Evolutionary conservation across 768 basidiomycete species (phyloP).

Genomic region (Boletus bicolor): DNA sequence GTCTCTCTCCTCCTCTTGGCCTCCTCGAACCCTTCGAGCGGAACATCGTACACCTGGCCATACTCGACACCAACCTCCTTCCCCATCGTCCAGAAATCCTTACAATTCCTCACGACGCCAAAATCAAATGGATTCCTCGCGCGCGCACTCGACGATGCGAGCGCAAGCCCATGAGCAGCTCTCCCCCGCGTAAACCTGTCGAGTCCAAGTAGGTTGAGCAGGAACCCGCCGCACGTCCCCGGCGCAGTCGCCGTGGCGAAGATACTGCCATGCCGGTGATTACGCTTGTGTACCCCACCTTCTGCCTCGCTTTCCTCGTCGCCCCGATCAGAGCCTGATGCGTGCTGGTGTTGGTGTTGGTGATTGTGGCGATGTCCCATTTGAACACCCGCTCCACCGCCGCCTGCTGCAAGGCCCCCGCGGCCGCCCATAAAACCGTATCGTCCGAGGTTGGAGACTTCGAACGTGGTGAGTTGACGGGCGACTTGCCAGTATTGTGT

Average conservation of each 20-base stretch:
- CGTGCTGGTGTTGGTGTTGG: conserved; percentile 20
- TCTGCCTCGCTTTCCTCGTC: conserved; percentile 41
- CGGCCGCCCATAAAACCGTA: conserved; percentile 98
- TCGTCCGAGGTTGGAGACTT: conserved; percentile 91
- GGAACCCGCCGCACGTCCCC: conserved; percentile 49
- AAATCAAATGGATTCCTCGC: conserved; percentile 91
- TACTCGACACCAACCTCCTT: conserved; percentile 88
- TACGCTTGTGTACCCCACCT: conserved; percentile 39
- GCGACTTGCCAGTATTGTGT: conserved; percentile 91
- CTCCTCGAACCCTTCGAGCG: conserved; percentile 77
- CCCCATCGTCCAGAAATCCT: conserved; percentile 92
- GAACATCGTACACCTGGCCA: conserved; percentile 85
- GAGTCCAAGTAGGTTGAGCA: conserved; percentile 88
- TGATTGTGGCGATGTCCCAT: conserved; percentile 70
- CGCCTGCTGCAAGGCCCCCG: conserved; percentile 59
- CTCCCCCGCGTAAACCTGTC: conserved; percentile 92
- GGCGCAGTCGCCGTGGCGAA: conserved; percentile 34
- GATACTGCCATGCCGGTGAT: conserved; percentile 41
- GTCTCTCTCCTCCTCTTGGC: conserved; percentile 58
- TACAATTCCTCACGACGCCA: conserved; percentile 74
- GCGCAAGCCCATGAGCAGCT: conserved; percentile 81
- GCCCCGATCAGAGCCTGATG: conserved; percentile 41
- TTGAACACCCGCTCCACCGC: conserved; percentile 57
- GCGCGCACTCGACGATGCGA: conserved; percentile 50
- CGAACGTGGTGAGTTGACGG: conserved; percentile 93